These are phyloP conservation scores for Peribolospora kevripleyi DNA, from an alignment of 768 basidiomycete species.

Conservation along the genomic window DNA sequence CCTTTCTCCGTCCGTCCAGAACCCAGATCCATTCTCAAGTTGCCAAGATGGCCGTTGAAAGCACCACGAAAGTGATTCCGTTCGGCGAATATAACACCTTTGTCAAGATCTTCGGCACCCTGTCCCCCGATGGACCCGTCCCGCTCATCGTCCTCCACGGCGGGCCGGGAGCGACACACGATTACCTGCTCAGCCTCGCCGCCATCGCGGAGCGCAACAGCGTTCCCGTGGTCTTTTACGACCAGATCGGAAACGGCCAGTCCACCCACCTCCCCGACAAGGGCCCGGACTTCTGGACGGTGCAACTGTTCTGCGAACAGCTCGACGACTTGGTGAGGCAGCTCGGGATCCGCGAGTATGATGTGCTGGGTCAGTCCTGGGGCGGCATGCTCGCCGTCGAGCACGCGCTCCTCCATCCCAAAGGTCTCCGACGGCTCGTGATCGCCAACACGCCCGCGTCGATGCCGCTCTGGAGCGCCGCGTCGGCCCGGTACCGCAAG, in stretches of 20 bases:
- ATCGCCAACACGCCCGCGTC: too few species aligned
- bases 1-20: too few species aligned
- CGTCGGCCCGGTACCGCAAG: constrained; percentile 3
- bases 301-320: constrained; percentile 32
- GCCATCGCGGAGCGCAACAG: constrained; percentile 20
- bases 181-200: constrained; percentile 23
- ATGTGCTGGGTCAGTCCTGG: constrained; percentile 6
- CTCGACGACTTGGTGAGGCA: constrained; percentile 26
- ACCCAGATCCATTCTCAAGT: too few species aligned
- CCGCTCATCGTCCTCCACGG: constrained; percentile 29
- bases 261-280: constrained; percentile 27
- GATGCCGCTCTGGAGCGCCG: too few species aligned
- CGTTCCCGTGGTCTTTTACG: constrained; percentile 32
- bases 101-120: too few species aligned
- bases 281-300: constrained; percentile 27
- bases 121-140: too few species aligned
- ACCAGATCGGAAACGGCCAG: constrained; percentile 29
- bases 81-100: too few species aligned
- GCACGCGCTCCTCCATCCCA: too few species aligned
- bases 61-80: too few species aligned
- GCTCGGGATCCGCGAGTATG: constrained; percentile 23
- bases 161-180: constrained; percentile 27
- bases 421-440: too few species aligned
- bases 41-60: too few species aligned
- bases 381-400: too few species aligned